A percentile compares a stretch with the other conserved stretches of the same genome.
Evolutionary conservation across 2,329 filamentous ascomycete species (phyloP).

Genomic region (Fusarium sp.): DNA sequence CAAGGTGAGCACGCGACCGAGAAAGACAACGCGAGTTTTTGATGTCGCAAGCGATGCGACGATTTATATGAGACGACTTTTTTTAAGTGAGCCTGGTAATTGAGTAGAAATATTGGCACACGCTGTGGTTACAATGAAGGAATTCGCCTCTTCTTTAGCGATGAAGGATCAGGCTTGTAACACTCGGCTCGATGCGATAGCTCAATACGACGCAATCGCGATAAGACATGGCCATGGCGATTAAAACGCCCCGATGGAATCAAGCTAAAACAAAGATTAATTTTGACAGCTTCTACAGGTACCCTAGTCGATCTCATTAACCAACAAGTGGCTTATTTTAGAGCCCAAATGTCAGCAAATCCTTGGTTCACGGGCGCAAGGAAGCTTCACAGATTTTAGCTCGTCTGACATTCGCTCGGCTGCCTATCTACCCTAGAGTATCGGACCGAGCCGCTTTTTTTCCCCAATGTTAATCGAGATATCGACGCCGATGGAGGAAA

Average conservation of each 20-base stretch:
- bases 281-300: background rate
- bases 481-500: background rate
- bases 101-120: background rate
- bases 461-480: background rate
- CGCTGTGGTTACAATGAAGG: background rate
- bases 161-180: background rate
- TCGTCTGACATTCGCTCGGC: background rate
- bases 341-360: background rate
- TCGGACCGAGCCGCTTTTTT: background rate
- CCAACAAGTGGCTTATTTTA: background rate
- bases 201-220: no score
- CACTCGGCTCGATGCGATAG: background rate
- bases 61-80: background rate
- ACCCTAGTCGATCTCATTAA: background rate
- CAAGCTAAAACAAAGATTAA: background rate
- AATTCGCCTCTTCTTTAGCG: background rate
- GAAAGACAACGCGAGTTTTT: background rate
- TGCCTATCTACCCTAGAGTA: background rate
- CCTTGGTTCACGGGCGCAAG: background rate
- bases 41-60: background rate
- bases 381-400: background rate
- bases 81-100: background rate
- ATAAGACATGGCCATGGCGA: background rate
- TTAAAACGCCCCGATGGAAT: background rate
- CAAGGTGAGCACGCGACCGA: background rate